Evolutionary conservation across 2,329 filamentous ascomycete genomes (phyloP).

Genomic region (Aspergillus latus): DNA sequence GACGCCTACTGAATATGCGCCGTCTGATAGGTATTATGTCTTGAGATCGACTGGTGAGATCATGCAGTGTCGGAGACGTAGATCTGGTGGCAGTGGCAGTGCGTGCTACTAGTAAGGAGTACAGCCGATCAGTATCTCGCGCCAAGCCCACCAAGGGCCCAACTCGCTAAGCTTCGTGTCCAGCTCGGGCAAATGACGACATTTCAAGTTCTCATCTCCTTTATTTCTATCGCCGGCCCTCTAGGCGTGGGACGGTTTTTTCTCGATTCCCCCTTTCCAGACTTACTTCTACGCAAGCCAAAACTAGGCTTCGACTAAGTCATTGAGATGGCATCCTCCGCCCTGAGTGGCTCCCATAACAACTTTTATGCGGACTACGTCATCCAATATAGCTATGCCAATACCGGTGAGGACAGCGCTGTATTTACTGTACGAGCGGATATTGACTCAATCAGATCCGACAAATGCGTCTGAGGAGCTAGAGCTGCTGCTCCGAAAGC

Average conservation of each 20-base stretch:
- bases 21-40: background rate
- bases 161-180: background rate
- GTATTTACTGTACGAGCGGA: slow-evolving; percentile 1
- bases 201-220: background rate
- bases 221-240: background rate
- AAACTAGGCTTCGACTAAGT: background rate
- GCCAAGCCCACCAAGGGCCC: background rate
- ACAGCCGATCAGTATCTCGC: background rate
- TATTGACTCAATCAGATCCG: slow-evolving; percentile 54
- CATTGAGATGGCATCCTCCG: slow-evolving; percentile 30
- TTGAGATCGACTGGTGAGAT: background rate
- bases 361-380: slow-evolving; percentile 86
- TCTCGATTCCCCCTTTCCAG: background rate
- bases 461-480: slow-evolving; percentile 72
- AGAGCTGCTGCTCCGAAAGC: slow-evolving; percentile 71
- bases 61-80: background rate
- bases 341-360: slow-evolving; percentile 37
- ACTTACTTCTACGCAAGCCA: background rate
- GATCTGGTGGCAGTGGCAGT: background rate
- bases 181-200: background rate
- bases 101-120: background rate
- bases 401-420: slow-evolving; percentile 55
- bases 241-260: background rate
- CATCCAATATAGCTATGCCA: slow-evolving; percentile 72
- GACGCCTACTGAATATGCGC: background rate